Conservation (phyloP, 2,329 filamentous ascomycete species). For the Exophiala aquamarina region DNA sequence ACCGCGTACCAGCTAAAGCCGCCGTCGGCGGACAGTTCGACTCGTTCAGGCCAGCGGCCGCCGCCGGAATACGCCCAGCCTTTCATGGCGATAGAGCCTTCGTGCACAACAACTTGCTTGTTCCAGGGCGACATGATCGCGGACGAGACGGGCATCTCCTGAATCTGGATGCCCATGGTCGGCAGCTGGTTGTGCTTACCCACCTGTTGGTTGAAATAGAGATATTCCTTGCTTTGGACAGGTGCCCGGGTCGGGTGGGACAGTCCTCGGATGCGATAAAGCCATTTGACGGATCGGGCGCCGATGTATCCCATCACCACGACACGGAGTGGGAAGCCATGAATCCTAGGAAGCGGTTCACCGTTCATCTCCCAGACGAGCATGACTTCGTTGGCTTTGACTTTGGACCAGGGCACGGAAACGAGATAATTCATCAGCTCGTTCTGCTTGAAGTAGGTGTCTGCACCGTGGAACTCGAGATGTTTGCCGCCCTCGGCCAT, state of each 20-base stretch:
- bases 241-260: slow-evolving; percentile 56
- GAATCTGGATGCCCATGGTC: slow-evolving; percentile 64
- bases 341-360: slow-evolving; percentile 62
- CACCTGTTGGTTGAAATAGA: slow-evolving; percentile 68
- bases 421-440: slow-evolving; percentile 67
- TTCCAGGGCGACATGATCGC: slow-evolving; percentile 66
- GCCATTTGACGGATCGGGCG: slow-evolving; percentile 61
- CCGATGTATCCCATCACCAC: slow-evolving; percentile 69
- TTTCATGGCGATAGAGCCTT: slow-evolving; percentile 59
- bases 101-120: slow-evolving; percentile 61
- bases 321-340: slow-evolving; percentile 63
- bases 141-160: slow-evolving; percentile 69
- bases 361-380: slow-evolving; percentile 74
- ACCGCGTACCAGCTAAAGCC: slow-evolving; percentile 66
- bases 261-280: slow-evolving; percentile 62
- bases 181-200: slow-evolving; percentile 65
- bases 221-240: slow-evolving; percentile 65
- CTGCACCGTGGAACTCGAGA: slow-evolving; percentile 67
- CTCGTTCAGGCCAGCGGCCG: slow-evolving; percentile 60
- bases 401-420: slow-evolving; percentile 66
- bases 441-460: slow-evolving; percentile 71
- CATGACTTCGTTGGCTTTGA: slow-evolving; percentile 65
- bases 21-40: slow-evolving; percentile 64
- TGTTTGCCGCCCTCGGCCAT: slow-evolving; percentile 57
- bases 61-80: slow-evolving; percentile 62